Evolutionary conservation across 148 eudicot genomes (phyloP).

Genomic region (Chenopodium suecicum): DNA sequence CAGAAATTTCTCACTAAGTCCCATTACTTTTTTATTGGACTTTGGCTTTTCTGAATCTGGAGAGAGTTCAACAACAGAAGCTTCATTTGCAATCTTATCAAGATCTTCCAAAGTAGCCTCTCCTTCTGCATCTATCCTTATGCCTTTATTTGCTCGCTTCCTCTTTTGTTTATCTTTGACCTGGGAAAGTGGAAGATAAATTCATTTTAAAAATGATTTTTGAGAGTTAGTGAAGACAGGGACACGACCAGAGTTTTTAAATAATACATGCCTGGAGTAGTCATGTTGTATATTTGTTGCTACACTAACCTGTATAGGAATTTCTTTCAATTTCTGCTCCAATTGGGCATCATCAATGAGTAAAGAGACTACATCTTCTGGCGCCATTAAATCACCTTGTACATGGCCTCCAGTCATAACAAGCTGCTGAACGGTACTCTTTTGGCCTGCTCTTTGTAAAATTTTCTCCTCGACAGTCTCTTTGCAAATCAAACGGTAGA

Average conservation of each 20-base stretch:
- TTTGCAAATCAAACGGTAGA: conserved; percentile 90
- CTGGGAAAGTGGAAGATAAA: conserved; percentile 32
- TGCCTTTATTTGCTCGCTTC: conserved; percentile 67
- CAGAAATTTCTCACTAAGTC: background rate
- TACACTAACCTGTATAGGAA: conserved; percentile 60
- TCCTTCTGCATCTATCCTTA: conserved; percentile 90
- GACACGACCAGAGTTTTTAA: background rate
- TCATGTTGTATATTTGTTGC: background rate
- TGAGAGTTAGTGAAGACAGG: background rate
- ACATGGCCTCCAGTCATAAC: conserved; percentile 99
- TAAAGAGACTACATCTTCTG: conserved; percentile 94
- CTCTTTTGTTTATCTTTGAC: conserved; percentile 85
- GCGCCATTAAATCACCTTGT: conserved; percentile 93
- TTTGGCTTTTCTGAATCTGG: conserved; percentile 59
- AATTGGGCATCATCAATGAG: conserved; percentile 89
- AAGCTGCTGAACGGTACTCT: conserved; percentile 94
- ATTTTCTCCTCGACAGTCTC: conserved; percentile 98
- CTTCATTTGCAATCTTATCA: conserved; percentile 45
- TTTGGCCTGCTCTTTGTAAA: conserved; percentile 93
- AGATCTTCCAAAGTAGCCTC: conserved; percentile 90
- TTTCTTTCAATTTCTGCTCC: conserved; percentile 88
- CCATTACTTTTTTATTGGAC: conserved; percentile 61
- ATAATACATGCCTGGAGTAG: background rate
- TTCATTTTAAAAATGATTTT: conserved; percentile 2
- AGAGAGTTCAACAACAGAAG: conserved; percentile 45